These are phyloP conservation scores for Aaosphaeria pasadenensis DNA, from an alignment of 2,329 filamentous ascomycete genomes.

Conservation along the genomic window DNA sequence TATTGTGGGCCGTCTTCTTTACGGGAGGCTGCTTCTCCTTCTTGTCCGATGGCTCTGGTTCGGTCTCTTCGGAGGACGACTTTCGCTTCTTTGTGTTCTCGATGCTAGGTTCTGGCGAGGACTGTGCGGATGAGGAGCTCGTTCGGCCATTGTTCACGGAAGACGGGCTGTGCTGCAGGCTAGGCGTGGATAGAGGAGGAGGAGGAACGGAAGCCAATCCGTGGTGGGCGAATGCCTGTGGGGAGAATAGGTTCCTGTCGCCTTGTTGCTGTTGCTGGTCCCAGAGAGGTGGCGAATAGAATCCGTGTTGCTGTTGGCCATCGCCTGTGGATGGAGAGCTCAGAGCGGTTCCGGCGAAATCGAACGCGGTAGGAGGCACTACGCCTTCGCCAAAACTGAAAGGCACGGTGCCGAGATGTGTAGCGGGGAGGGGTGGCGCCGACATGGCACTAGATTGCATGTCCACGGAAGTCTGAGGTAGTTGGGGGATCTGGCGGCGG, in stretches of 20 bases:
- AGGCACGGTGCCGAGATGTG: slow-evolving; percentile 13
- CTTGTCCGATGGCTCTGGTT: slow-evolving; percentile 48
- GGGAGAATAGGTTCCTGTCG: slow-evolving; percentile 26
- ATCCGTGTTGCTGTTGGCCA: slow-evolving; percentile 23
- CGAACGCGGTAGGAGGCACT: slow-evolving; percentile 31
- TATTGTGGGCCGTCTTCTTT: slow-evolving; percentile 97
- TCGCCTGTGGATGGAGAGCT: slow-evolving; percentile 31
- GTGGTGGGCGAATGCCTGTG: slow-evolving; percentile 23
- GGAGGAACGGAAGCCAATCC: slow-evolving; percentile 16
- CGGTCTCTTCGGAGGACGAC: slow-evolving; percentile 52
- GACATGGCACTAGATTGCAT: slow-evolving; percentile 17
- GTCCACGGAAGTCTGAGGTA: slow-evolving; percentile 10
- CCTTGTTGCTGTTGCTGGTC: slow-evolving; percentile 21
- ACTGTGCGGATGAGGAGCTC: slow-evolving; percentile 50
- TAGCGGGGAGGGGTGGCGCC: slow-evolving; percentile 19
- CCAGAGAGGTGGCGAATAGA: slow-evolving; percentile 31
- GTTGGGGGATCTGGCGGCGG: slow-evolving; percentile 23
- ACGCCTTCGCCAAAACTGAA: slow-evolving; percentile 33
- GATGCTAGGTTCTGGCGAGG: slow-evolving; percentile 57
- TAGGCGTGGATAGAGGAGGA: slow-evolving; percentile 32
- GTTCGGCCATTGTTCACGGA: slow-evolving; percentile 31
- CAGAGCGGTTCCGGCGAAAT: slow-evolving; percentile 26
- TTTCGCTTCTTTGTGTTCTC: slow-evolving; percentile 36
- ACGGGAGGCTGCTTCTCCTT: slow-evolving; percentile 55
- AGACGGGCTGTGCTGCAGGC: slow-evolving; percentile 35